Percentiles rank a stretch among this genome's conserved stretches.
Evolutionary conservation across 2,329 filamentous ascomycete genomes (phyloP).

Genomic region (Apiospora hydei): DNA sequence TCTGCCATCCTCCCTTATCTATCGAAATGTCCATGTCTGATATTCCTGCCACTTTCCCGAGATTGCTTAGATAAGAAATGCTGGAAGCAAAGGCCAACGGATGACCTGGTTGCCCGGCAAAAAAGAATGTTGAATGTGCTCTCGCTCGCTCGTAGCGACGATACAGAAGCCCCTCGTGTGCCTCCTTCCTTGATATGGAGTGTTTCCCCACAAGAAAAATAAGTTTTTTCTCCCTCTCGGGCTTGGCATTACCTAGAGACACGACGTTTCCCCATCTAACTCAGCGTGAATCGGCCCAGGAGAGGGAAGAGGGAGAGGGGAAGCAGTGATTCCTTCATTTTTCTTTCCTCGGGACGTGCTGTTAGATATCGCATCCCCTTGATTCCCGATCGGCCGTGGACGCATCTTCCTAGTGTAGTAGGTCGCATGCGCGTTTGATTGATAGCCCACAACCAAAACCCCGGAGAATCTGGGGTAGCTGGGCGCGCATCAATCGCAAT

Average conservation of each 20-base stretch:
- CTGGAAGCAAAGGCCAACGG: not conserved
- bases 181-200: constrained; percentile 6
- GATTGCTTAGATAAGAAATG: constrained; percentile 1
- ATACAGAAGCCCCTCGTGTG: not conserved
- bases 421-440: constrained; percentile 5
- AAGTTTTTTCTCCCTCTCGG: constrained; percentile 5
- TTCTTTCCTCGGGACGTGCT: not conserved
- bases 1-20: not conserved
- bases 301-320: constrained; percentile 1
- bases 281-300: constrained; percentile 1
- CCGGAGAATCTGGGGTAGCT: constrained; percentile 19
- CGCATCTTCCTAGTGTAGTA: constrained; percentile 9
- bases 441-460: not conserved
- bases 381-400: not conserved
- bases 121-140: too few species aligned
- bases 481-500: constrained; percentile 13
- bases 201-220: constrained; percentile 18
- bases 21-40: not conserved
- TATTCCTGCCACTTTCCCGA: not conserved
- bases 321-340: not conserved
- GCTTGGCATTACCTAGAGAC: constrained; percentile 18
- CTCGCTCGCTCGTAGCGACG: not conserved
- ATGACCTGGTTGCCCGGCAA: not conserved
- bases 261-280: constrained; percentile 11
- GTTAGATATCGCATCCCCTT: not conserved